Evolutionary conservation across 2,329 filamentous ascomycete species (phyloP).

Genomic region (Botryotinia convoluta): DNA sequence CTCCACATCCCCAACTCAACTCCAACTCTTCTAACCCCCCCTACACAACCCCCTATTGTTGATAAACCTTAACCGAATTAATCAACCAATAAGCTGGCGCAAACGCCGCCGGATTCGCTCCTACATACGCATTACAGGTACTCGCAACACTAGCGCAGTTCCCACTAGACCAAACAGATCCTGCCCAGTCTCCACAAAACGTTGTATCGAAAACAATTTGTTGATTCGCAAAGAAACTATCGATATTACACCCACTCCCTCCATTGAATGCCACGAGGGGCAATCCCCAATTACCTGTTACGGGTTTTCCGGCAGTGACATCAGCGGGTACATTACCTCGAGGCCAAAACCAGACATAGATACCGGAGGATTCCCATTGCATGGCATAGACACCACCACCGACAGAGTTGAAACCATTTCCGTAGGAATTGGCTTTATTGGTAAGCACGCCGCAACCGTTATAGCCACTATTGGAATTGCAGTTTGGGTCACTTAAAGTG

Average conservation of each 20-base stretch:
- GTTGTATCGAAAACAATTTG: conserved; percentile 12
- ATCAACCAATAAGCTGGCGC: conserved; percentile 4
- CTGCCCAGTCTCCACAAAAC: conserved; percentile 15
- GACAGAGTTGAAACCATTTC: conserved; percentile 66
- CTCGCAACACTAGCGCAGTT: background rate
- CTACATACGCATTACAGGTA: conserved; percentile 9
- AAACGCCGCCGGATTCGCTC: conserved; percentile 1
- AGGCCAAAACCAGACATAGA: conserved; percentile 81
- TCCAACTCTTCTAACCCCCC: background rate
- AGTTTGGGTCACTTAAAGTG: conserved; percentile 51
- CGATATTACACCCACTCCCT: conserved; percentile 37
- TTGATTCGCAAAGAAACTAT: background rate
- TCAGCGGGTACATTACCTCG: conserved; percentile 62
- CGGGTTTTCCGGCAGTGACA: conserved; percentile 57
- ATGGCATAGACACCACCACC: conserved; percentile 71
- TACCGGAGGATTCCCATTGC: conserved; percentile 71
- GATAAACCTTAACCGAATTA: conserved; percentile 15
- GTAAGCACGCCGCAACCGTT: conserved; percentile 59
- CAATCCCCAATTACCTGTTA: conserved; percentile 63
- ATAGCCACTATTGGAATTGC: conserved; percentile 51
- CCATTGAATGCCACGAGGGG: conserved; percentile 69
- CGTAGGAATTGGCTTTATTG: conserved; percentile 55
- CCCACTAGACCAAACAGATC: background rate
- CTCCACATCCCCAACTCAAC: background rate
- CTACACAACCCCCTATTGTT: background rate